phyloP scores from a whole-genome alignment of 495 filamentous ascomycete genomes.

The Tuber melanosporum region DNA sequence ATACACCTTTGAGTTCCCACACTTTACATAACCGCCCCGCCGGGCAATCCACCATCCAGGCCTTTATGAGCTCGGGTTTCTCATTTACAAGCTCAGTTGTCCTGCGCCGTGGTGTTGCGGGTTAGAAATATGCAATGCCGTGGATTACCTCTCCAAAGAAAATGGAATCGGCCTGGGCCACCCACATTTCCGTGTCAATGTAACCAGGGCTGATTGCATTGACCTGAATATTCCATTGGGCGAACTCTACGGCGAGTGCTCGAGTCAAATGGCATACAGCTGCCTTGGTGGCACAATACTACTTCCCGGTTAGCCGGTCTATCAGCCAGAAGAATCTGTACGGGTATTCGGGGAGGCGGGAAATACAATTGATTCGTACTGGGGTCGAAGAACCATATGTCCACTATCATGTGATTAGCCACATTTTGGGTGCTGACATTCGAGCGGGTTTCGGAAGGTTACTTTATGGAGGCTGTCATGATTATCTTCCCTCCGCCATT shows the following conservation, averaged over 20 bases:
- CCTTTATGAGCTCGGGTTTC: constrained; percentile 66
- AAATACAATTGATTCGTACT: constrained; percentile 39
- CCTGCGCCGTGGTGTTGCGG: constrained; percentile 6
- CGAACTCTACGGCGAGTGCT: constrained; percentile 84
- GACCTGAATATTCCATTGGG: constrained; percentile 72
- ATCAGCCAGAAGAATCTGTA: background rate
- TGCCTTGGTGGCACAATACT: constrained; percentile 57
- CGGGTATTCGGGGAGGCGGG: background rate
- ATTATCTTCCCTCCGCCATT: constrained; percentile 40
- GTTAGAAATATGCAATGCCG: constrained; percentile 15
- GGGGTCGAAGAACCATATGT: constrained; percentile 40
- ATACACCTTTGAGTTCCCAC: constrained; percentile 86
- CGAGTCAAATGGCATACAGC: constrained; percentile 76
- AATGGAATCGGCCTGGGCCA: background rate
- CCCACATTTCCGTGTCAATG: constrained; percentile 40
- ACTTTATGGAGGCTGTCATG: constrained; percentile 41
- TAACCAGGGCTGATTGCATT: constrained; percentile 86
- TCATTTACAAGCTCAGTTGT: constrained; percentile 67
- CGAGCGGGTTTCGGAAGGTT: constrained; percentile 1
- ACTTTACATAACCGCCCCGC: constrained; percentile 87
- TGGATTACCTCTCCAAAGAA: background rate
- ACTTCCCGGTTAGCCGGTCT: background rate
- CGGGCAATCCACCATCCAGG: constrained; percentile 88
- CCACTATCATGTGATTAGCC: constrained; percentile 32
- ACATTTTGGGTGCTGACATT: background rate